Evolutionary conservation across 2,329 filamentous ascomycete species (phyloP).

Genomic region (Colletotrichum plurivorum): DNA sequence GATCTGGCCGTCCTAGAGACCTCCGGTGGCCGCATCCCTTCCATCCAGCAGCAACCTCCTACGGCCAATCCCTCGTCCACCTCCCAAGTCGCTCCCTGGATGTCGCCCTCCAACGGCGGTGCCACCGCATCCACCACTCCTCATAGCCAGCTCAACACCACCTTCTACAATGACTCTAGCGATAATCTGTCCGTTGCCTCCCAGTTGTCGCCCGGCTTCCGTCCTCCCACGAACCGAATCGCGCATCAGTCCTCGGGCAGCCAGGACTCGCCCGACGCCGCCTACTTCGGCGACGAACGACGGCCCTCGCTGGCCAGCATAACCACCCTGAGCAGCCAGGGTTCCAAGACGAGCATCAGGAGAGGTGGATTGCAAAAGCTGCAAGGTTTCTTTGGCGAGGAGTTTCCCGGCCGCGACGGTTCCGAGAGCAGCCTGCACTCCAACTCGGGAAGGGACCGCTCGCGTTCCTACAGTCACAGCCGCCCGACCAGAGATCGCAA

Average conservation of each 20-base stretch:
- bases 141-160: conserved; percentile 55
- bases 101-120: conserved; percentile 57
- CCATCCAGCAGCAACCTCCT: conserved; percentile 72
- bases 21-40: conserved; percentile 68
- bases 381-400: conserved; percentile 93
- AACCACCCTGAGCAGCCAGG: conserved; percentile 86
- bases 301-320: conserved; percentile 91
- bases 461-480: conserved; percentile 73
- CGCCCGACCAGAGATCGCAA: conserved; percentile 78
- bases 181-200: conserved; percentile 74
- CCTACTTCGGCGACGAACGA: conserved; percentile 78
- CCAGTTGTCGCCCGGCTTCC: conserved; percentile 80
- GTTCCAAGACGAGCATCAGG: conserved; percentile 81
- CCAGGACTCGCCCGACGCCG: conserved; percentile 73
- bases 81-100: conserved; percentile 72
- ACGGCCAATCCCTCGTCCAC: conserved; percentile 67
- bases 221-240: conserved; percentile 51
- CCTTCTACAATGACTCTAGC: conserved; percentile 82
- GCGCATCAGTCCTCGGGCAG: conserved; percentile 58
- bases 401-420: conserved; percentile 81
- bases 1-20: conserved; percentile 79
- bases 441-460: conserved; percentile 70
- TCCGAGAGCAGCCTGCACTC: conserved; percentile 78
- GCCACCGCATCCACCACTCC: conserved; percentile 46
- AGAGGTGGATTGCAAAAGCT: conserved; percentile 85